phyloP scores from a whole-genome alignment of 2,329 filamentous ascomycete genomes.

The Myriangium duriaei region DNA sequence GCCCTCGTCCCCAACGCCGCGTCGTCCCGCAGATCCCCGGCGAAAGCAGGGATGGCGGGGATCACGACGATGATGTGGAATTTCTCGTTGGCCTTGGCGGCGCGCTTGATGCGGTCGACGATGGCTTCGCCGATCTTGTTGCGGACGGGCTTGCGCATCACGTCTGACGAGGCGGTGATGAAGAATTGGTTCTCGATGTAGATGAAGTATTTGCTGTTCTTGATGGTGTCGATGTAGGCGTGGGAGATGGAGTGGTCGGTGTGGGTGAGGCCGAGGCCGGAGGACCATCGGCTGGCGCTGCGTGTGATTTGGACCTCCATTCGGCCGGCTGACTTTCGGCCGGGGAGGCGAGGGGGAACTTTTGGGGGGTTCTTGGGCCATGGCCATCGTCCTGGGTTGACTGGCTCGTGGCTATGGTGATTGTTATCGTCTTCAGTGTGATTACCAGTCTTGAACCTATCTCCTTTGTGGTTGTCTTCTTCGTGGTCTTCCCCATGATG shows the following conservation, averaged over 20 bases:
- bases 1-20: constrained; percentile 64
- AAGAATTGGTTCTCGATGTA: constrained; percentile 66
- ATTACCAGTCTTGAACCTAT: constrained; percentile 20
- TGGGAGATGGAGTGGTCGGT: constrained; percentile 74
- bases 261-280: constrained; percentile 51
- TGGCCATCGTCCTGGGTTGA: constrained; percentile 18
- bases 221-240: constrained; percentile 71
- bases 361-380: constrained; percentile 17
- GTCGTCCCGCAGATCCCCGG: constrained; percentile 63
- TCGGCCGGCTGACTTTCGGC: constrained; percentile 18
- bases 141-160: constrained; percentile 56
- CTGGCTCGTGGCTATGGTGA: constrained; percentile 20
- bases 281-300: constrained; percentile 43
- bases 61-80: constrained; percentile 70
- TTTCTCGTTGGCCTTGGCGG: constrained; percentile 49
- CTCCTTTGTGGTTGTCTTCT: no score
- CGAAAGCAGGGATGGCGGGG: constrained; percentile 69
- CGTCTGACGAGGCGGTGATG: constrained; percentile 63
- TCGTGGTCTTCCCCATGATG: constrained; percentile 18
- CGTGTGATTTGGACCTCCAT: constrained; percentile 63
- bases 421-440: constrained; percentile 17
- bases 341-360: constrained; percentile 15
- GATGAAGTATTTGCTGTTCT: constrained; percentile 85
- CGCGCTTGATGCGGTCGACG: constrained; percentile 62
- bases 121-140: constrained; percentile 72